Base-by-base conservation (phyloP, 345 rosid species). In the Dipteronia sinensis region DNA sequence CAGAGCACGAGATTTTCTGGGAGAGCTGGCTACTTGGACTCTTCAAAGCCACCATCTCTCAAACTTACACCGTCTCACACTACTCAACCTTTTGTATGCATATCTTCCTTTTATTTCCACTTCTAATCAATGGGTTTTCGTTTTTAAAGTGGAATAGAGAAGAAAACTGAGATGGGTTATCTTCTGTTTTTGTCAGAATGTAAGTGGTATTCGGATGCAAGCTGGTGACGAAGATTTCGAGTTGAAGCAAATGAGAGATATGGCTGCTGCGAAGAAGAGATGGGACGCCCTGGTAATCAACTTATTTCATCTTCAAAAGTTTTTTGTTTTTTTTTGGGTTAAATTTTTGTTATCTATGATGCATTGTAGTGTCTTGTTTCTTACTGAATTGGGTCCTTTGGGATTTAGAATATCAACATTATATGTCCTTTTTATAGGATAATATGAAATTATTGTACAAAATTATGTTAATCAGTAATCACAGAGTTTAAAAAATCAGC, bases 221-320 rank as follows among this genome's bases (percentile, higher is more conserved):
- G 90, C 93, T 66, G 93, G 69, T 53, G 87, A 77, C 53, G 96
- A 92, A 83, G 97, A 93, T 79, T 82, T 77, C 80, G 96, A 90
- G 73, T 70, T 93, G 83, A 92, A 91, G 92, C 98, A 93, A 86
- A 83, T 92, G 93, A 91, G 89, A 84, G 98, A 92, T 80, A 85
- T 92, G 93, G 92, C 98, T 77, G 93, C 97, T 79, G 96, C 98
- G 23, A 91, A 88, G 89, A 95, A 92, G 86, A 90, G 96, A 90
- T 93, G 97, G 98, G 98, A 95, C 75, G 86, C 88, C 77, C 75
- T 93, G 98, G 99, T 95, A 88, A 22, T 29, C 51, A 20, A 11
- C 9, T 23, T 2, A 51, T 78, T 63, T 58, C 16, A 12, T 12
- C 20, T 16, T 13, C 38, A 34, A 4, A 42, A 42, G 8, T 4